Evolutionary conservation across 805 yeast genomes (phyloP).

Genomic region (Monosporozyma aquatica): DNA sequence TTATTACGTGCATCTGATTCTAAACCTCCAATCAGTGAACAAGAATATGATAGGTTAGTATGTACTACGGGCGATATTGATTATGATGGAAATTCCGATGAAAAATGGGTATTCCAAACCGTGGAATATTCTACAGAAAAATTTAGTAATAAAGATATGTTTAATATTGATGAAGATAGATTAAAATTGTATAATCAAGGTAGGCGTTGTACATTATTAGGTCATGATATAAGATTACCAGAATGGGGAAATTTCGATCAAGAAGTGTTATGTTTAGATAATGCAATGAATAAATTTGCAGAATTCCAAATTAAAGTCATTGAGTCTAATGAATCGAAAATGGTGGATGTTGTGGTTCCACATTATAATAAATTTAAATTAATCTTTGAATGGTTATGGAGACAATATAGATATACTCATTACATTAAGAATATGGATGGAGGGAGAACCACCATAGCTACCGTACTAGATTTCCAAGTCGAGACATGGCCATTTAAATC

Average conservation of each 20-base stretch:
- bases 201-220: constrained; percentile 59
- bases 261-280: constrained; percentile 79
- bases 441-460: not conserved
- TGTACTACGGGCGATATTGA: constrained; percentile 57
- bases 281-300: constrained; percentile 35
- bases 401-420: constrained; percentile 17
- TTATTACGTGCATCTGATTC: constrained; percentile 56
- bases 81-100: constrained; percentile 57
- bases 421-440: constrained; percentile 8
- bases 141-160: constrained; percentile 33
- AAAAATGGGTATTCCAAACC: constrained; percentile 58
- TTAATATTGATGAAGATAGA: constrained; percentile 44
- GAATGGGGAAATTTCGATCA: constrained; percentile 73
- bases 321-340: not conserved
- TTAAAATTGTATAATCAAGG: constrained; percentile 62
- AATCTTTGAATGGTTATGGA: constrained; percentile 3
- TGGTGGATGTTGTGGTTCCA: not conserved
- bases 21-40: constrained; percentile 84
- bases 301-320: constrained; percentile 6
- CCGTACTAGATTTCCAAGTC: not conserved
- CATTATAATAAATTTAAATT: not conserved
- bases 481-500: constrained; percentile 18
- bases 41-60: constrained; percentile 82
- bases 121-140: constrained; percentile 15
- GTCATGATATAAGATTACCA: constrained; percentile 72